A percentile compares a stretch with the other conserved stretches of the same genome.
Evolutionary conservation across 2,329 filamentous ascomycete species (phyloP).

Genomic region (Rhexocercosporidium sp.): DNA sequence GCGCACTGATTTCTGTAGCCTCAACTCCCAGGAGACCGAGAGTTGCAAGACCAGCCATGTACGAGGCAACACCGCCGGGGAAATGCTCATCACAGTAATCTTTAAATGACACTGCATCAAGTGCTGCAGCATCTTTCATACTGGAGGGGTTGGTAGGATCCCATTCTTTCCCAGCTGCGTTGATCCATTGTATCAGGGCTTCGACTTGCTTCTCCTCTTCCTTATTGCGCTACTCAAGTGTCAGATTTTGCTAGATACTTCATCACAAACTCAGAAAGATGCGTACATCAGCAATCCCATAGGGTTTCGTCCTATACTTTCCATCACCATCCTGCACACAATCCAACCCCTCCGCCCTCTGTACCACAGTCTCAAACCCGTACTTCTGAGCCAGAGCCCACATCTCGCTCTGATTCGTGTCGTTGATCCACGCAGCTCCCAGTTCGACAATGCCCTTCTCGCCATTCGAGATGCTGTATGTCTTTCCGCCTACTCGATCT

Average conservation of each 20-base stretch:
- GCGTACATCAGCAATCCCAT: background rate
- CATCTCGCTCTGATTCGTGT: background rate
- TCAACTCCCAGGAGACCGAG: too few species aligned
- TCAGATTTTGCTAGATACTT: background rate
- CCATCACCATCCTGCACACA: background rate
- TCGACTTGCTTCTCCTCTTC: background rate
- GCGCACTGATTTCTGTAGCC: too few species aligned
- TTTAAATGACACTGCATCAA: background rate
- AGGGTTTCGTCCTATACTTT: background rate
- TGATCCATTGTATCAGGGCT: background rate
- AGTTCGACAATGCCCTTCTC: background rate
- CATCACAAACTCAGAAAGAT: background rate
- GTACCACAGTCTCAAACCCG: background rate
- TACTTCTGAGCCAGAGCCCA: background rate
- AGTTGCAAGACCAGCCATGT: too few species aligned
- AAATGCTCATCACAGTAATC: background rate
- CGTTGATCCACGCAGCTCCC: conserved; percentile 6
- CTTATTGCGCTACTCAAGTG: background rate
- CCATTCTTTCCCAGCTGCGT: background rate
- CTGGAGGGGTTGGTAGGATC: background rate
- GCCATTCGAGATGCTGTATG: background rate
- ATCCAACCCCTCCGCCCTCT: background rate
- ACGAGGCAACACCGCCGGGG: background rate
- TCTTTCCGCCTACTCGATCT: conserved; percentile 7
- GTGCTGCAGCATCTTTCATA: background rate